phyloP scores from a whole-genome alignment of 2,329 filamentous ascomycete species.

The Exophiala calicioides region DNA sequence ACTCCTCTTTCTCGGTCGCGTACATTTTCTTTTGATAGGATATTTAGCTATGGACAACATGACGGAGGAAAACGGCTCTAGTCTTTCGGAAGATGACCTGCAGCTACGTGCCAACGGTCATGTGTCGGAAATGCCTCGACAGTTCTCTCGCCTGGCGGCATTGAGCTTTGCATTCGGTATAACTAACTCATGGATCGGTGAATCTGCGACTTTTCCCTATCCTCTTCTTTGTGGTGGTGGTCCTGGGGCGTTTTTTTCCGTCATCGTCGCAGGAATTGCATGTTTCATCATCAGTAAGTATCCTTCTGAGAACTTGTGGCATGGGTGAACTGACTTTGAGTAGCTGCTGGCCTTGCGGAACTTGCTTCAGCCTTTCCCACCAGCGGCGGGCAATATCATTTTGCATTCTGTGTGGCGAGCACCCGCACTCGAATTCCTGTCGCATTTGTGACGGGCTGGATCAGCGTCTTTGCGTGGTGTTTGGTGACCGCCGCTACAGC shows the following conservation, averaged over 20 bases:
- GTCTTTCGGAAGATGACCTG: constrained; percentile 16
- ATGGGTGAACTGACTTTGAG: constrained; percentile 27
- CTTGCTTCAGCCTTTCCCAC: constrained; percentile 34
- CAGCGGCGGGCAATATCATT: constrained; percentile 37
- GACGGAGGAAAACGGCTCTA: no score
- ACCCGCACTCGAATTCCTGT: constrained; percentile 16
- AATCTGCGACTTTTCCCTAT: constrained; percentile 28
- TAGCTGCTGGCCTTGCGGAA: constrained; percentile 33
- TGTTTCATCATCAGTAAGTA: no score
- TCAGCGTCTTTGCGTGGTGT: constrained; percentile 32
- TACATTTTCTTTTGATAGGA: no score
- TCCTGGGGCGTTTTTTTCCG: no score
- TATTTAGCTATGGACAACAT: no score
- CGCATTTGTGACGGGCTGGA: constrained; percentile 33
- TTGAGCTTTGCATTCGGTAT: constrained; percentile 34
- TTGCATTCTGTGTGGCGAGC: constrained; percentile 33
- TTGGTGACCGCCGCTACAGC: constrained; percentile 28
- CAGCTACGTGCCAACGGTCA: constrained; percentile 16
- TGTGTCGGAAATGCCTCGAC: constrained; percentile 25
- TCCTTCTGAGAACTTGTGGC: constrained; percentile 33
- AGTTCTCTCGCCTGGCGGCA: constrained; percentile 30
- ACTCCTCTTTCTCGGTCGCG: no score
- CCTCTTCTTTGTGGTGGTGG: constrained; percentile 33
- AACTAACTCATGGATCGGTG: constrained; percentile 39
- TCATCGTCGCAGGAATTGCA: no score